A percentile compares a stretch with the other conserved stretches of the same genome.
These are phyloP conservation scores for Aspergillus egyptiacus DNA, from an alignment of 495 filamentous ascomycete species.

Conservation along the genomic window DNA sequence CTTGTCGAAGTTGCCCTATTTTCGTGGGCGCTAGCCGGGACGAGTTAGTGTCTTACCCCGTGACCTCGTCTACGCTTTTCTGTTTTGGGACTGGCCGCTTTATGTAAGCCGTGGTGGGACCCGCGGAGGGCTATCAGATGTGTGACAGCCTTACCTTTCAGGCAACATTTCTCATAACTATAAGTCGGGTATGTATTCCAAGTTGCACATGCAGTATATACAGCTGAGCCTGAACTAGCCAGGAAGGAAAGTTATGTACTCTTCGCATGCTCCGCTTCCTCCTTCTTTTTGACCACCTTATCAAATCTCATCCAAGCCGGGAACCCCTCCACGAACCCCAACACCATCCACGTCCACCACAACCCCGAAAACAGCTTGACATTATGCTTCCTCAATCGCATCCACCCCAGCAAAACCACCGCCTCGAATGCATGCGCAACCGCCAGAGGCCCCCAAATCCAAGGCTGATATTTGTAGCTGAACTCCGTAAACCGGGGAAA, in stretches of 20 bases:
- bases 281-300: constrained; percentile 45
- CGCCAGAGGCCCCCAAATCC: constrained; percentile 41
- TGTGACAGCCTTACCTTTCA: background rate
- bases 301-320: constrained; percentile 50
- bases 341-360: constrained; percentile 59
- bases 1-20: constrained; percentile 43
- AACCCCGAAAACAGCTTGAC: constrained; percentile 45
- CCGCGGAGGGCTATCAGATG: background rate
- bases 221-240: too few relatives aligned
- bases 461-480: constrained; percentile 41
- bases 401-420: constrained; percentile 44
- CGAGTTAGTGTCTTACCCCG: constrained; percentile 13
- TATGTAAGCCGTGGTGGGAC: too few relatives aligned
- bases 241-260: too few relatives aligned
- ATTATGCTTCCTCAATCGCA: constrained; percentile 49
- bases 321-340: constrained; percentile 55
- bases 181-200: too few relatives aligned
- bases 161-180: too few relatives aligned
- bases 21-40: constrained; percentile 12
- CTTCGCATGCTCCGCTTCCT: constrained; percentile 33
- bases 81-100: background rate
- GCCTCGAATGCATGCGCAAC: constrained; percentile 52
- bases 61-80: constrained; percentile 18
- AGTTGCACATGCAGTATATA: too few relatives aligned
- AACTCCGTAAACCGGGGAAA: constrained; percentile 48